A percentile compares a stretch with the other conserved stretches of the same genome.
Conservation (phyloP, 768 basidiomycete genomes). For the Dacryopinax spathularia region DNA sequence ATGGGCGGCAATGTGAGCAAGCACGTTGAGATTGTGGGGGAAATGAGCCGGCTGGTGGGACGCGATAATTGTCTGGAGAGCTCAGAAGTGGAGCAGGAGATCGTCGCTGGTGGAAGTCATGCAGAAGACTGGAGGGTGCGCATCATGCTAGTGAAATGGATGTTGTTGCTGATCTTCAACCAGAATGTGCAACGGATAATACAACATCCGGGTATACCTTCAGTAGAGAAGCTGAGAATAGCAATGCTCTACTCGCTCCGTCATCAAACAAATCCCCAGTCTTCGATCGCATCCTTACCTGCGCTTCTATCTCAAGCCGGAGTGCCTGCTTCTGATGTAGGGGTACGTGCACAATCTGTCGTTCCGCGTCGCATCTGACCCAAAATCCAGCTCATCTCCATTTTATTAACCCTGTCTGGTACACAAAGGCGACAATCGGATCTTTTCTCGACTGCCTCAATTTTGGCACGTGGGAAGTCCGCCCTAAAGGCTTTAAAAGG, state of each 20-base stretch:
- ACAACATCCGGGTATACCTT: constrained; percentile 47
- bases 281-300: not conserved
- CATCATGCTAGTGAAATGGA: not conserved
- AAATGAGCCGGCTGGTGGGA: constrained; percentile 80
- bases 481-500: constrained; percentile 96
- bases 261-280: constrained; percentile 42
- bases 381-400: constrained; percentile 65
- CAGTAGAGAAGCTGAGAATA: constrained; percentile 74
- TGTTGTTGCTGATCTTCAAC: not conserved
- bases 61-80: constrained; percentile 74
- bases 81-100: constrained; percentile 89
- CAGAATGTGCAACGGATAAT: constrained; percentile 76
- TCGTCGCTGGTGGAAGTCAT: constrained; percentile 77
- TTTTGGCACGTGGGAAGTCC: constrained; percentile 85
- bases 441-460: constrained; percentile 85
- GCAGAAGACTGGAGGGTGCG: constrained; percentile 66
- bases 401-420: constrained; percentile 81
- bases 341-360: constrained; percentile 29
- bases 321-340: constrained; percentile 59
- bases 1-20: constrained; percentile 97
- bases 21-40: constrained; percentile 92
- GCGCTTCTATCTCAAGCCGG: constrained; percentile 25
- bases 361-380: not conserved
- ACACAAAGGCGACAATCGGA: constrained; percentile 96
- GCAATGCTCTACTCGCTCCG: constrained; percentile 87